phyloP scores from a whole-genome alignment of 176 grass and related monocot genomes.

The Oryza meridionalis region DNA sequence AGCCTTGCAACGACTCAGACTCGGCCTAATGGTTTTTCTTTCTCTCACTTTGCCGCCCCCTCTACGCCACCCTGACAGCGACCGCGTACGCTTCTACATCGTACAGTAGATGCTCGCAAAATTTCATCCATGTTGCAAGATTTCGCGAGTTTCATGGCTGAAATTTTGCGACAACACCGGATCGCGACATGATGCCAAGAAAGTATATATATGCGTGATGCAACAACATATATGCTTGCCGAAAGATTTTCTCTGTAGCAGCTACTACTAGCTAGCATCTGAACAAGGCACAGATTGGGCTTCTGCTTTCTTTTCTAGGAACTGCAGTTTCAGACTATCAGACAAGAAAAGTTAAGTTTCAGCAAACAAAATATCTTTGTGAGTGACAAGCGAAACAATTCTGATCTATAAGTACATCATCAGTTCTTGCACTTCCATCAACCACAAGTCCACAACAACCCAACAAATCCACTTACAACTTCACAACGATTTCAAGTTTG shows the following conservation, averaged over 20 bases:
- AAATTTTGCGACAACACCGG: neutral
- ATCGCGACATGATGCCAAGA: neutral
- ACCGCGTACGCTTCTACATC: neutral
- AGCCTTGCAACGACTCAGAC: neutral
- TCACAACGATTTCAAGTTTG: neutral
- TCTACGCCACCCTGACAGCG: constrained; percentile 31
- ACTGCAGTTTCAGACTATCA: neutral
- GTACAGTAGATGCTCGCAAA: neutral
- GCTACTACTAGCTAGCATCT: no score
- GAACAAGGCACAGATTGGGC: no score
- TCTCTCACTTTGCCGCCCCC: constrained; percentile 32
- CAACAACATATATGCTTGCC: no score
- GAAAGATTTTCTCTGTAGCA: no score
- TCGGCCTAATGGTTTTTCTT: neutral
- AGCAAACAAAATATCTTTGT: neutral
- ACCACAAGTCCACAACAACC: neutral
- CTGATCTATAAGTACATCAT: neutral
- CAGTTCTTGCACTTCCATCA: neutral
- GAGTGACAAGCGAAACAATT: neutral
- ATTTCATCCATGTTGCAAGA: no score
- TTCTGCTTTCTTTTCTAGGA: no score
- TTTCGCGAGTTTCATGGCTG: neutral
- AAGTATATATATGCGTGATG: no score
- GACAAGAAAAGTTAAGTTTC: neutral
- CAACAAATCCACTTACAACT: neutral